Conservation (phyloP, 169 alveolate genomes). For the Cryptosporidium tyzzeri region DNA sequence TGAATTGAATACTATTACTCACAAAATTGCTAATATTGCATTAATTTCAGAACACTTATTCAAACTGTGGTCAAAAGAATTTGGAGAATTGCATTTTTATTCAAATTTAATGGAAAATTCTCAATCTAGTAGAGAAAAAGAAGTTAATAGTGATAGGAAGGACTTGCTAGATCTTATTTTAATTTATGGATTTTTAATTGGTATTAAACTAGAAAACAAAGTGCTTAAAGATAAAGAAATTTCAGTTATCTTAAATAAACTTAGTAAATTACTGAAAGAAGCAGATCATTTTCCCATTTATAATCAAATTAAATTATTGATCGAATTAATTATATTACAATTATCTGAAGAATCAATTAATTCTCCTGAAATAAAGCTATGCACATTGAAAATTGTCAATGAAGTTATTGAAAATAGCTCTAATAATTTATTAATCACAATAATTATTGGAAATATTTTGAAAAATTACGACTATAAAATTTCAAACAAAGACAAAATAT, state of each 20-base stretch:
- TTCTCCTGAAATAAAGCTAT: neutral
- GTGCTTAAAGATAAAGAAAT: neutral
- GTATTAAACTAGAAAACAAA: neutral
- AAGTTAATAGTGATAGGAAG: neutral
- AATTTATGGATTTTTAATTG: slow-evolving; percentile 4
- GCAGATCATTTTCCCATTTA: too few relatives aligned
- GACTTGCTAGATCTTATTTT: neutral
- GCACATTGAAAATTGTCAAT: neutral
- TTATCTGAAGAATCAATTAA: neutral
- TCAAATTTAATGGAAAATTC: neutral
- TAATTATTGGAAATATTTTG: neutral
- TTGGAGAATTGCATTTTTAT: neutral
- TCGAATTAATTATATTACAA: neutral
- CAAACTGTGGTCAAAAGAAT: neutral
- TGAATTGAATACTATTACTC: neutral
- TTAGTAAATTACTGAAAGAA: neutral
- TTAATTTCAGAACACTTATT: neutral
- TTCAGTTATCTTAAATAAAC: neutral
- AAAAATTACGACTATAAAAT: neutral
- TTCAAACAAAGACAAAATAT: neutral
- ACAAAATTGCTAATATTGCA: neutral
- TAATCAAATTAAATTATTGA: neutral
- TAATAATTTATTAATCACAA: neutral
- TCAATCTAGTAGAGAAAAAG: neutral
- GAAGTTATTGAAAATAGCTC: neutral